A percentile compares a stretch with the other conserved stretches of the same genome.
These are phyloP conservation scores for Fragaria vesca DNA, from an alignment of 306 rosid genomes.

Conservation along the genomic window DNA sequence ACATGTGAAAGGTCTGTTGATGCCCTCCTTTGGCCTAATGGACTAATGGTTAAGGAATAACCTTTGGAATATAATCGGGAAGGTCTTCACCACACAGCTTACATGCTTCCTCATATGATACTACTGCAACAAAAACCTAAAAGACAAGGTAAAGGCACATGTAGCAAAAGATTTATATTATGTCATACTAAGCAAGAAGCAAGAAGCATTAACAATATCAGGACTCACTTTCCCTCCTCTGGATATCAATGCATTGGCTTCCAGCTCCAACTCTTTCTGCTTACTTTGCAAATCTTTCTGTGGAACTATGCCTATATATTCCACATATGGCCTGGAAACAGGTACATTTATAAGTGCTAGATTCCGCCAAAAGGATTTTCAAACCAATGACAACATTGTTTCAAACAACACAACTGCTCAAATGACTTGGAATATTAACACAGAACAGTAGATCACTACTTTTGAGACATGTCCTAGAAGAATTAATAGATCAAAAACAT, in stretches of 20 bases:
- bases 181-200: neutral
- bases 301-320: constrained; percentile 65
- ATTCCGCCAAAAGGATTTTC: constrained; percentile 4
- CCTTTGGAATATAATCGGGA: constrained; percentile 75
- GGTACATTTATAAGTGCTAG: constrained; percentile 17
- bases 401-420: neutral
- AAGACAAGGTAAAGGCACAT: constrained; percentile 9
- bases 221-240: constrained; percentile 61
- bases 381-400: neutral
- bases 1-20: neutral
- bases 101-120: constrained; percentile 68
- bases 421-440: neutral
- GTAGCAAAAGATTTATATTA: constrained; percentile 12
- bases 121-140: constrained; percentile 47
- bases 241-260: constrained; percentile 54
- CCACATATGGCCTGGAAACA: constrained; percentile 67
- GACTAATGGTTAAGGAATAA: constrained; percentile 16
- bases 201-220: constrained; percentile 15
- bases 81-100: constrained; percentile 63
- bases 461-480: neutral
- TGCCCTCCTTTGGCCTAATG: neutral
- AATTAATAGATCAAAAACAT: neutral
- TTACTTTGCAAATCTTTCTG: constrained; percentile 53
- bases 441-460: neutral
- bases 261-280: constrained; percentile 60